Conservation (phyloP, 192 early-diverging fungal genomes). For the Coemansia sp. region DNA sequence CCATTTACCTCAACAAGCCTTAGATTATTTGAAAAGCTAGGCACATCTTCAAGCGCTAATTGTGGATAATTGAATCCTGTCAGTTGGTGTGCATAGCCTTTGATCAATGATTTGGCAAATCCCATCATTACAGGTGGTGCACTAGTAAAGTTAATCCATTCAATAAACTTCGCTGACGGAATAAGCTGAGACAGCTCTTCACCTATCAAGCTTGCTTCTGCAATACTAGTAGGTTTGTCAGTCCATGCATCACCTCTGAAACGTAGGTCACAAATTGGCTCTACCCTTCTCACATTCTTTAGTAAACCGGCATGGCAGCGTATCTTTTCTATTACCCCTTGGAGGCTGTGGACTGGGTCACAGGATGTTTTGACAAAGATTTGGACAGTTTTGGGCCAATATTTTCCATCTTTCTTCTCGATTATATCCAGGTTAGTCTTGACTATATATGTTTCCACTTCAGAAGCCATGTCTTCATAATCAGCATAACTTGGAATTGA, state of each 20-base stretch:
- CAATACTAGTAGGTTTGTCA: background rate
- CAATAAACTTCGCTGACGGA: background rate
- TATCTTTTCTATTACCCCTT: background rate
- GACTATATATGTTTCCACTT: background rate
- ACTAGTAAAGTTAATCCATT: too few species aligned
- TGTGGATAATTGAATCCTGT: background rate
- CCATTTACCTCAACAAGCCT: background rate
- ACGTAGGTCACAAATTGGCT: too few species aligned
- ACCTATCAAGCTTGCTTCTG: background rate
- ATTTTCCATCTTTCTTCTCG: background rate
- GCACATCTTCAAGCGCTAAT: background rate
- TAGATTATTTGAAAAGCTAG: background rate
- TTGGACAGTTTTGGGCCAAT: background rate
- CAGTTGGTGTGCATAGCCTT: background rate
- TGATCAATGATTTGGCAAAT: background rate
- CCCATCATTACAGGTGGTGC: background rate
- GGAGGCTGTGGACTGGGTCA: background rate
- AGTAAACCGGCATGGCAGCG: background rate
- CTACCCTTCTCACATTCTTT: background rate
- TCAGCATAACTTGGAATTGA: too few species aligned
- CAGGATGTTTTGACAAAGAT: background rate
- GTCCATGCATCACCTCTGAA: too few species aligned
- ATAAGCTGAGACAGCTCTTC: background rate
- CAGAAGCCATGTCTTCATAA: too few species aligned
- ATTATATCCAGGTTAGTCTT: slow-evolving; percentile 1